These are phyloP conservation scores for Paecilomyces formosus DNA, from an alignment of 2,329 filamentous ascomycete genomes.

Conservation along the genomic window DNA sequence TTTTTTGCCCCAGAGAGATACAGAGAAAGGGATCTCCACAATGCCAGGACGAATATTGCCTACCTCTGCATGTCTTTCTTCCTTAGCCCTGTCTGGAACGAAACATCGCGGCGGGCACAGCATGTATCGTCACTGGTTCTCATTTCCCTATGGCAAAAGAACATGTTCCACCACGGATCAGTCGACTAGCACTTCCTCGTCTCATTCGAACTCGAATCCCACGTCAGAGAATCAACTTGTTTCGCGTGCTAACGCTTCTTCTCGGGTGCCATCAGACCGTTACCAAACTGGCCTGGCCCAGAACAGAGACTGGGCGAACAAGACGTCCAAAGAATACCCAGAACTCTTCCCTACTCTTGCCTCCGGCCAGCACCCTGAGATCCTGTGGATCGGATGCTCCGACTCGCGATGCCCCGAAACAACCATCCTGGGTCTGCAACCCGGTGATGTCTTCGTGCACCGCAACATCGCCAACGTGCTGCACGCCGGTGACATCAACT, in stretches of 20 bases:
- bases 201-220: neutral
- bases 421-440: constrained; percentile 67
- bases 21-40: neutral
- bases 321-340: constrained; percentile 59
- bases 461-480: constrained; percentile 87
- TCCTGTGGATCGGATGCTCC: constrained; percentile 78
- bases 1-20: neutral
- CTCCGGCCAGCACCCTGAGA: constrained; percentile 55
- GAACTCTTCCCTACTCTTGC: constrained; percentile 63
- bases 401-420: constrained; percentile 82
- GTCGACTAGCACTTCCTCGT: neutral
- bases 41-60: neutral
- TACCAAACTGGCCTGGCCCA: constrained; percentile 58
- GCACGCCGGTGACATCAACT: constrained; percentile 66
- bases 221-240: neutral
- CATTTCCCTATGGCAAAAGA: neutral
- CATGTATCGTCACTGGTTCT: neutral
- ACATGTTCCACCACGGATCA: neutral
- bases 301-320: constrained; percentile 64
- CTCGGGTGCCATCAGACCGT: constrained; percentile 38
- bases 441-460: constrained; percentile 82
- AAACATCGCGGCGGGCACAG: neutral
- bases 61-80: neutral
- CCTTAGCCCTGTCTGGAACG: neutral
- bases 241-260: neutral